Evolutionary conservation across 1,284 basidiomycete species (phyloP), one percentile per base, ranked within the genome.

Genomic region (Ganoderma multipileum): DNA sequence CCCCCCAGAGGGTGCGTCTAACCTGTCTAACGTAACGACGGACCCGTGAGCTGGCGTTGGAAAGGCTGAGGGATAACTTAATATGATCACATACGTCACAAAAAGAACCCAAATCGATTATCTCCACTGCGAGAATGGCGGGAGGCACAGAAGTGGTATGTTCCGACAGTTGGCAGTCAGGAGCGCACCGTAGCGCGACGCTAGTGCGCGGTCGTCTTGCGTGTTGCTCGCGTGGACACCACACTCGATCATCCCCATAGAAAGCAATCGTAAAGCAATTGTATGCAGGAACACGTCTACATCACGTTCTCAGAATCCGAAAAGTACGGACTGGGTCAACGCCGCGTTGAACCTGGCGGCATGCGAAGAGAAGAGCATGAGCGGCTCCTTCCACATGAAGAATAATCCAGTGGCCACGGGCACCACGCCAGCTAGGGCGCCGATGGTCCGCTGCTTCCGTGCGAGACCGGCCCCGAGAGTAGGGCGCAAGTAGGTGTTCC

Each of bases 351-450:
- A 90, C 30, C 89, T 81, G 52, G 78, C 79, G 5, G 81, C 79
- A n/a, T 84, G 82, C 3, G 85, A 86, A 12, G 83, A 74, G 64
- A 92, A 84, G 11, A 85, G 78, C 82, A 87, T 82, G n/a, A 85
- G 68, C 1, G 89, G 89, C 71, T 93, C 91, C 54, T 76, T 80
- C 33, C 85, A 85, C 44, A 93, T 71, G 5, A 81, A 73, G 69
- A 80, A 85, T 16, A 92, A 71, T 0, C 91, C 91, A 3, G 84
- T 75, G 14, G 90, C 71, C 0, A 88, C 84, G 14, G 90, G 88
- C 2, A 77, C 44, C 1, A 87, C 61, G 23, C 80, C 58, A 2
- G 83, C 68, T 0, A 79, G 79, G 0, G 80, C 80, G 0, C 80
- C 77, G 1, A 80, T 55, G 2, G 83, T 69, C 33, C 80, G 80